Evolutionary conservation across 2,329 filamentous ascomycete genomes (phyloP), one percentile per base, ranked within the genome.

Genomic region (Zasmidium angulare): DNA sequence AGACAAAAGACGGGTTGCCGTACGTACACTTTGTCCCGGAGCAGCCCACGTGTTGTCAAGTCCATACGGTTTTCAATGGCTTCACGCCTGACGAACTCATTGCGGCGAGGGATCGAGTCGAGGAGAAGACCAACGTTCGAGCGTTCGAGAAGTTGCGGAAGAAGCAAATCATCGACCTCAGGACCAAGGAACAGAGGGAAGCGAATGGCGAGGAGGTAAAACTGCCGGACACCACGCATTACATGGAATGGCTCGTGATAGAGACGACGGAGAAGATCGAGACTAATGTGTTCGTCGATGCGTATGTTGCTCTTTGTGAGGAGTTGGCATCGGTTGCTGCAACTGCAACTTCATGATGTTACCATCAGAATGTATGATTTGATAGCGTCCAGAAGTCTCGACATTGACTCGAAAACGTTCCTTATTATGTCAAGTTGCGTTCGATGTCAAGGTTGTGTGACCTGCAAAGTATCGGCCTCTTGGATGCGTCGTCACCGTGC

Each of bases 171-270:
- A 10, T 67, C 2, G 62, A 68, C 26, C 26, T 40, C 50, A 63
- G 55, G 55, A 43, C 26, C 11, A 46, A 24, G 58, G 43, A 46
- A 49, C 24, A 29, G 22, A 17, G 53, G 51, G 20, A 46, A 36
- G 50, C n/a, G 3, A 10, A 12, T 17, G 17, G 52, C 22, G 22
- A 46, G 22, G 48, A 26, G 52, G 23, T 17, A 22, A 6, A 12
- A n/a, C 14, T 7, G 23, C 3, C 24, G 19, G 51, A 58, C 23
- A 50, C 23, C 14, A 23, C 21, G 20, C 62, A 68, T 29, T 55
- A 47, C 26, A 61, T 61, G 19, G 65, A 68, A 48, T 68, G 65
- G 65, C 53, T 61, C 62, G 62, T 66, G 12, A 60, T 58, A 40
- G 40, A 43, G 29, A 60, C 54, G 31, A 66, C 59, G 9, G 55